Percentiles rank a stretch among this genome's conserved stretches.
phyloP scores from a whole-genome alignment of 106 monocot species.

The Narthecium ossifragum region DNA sequence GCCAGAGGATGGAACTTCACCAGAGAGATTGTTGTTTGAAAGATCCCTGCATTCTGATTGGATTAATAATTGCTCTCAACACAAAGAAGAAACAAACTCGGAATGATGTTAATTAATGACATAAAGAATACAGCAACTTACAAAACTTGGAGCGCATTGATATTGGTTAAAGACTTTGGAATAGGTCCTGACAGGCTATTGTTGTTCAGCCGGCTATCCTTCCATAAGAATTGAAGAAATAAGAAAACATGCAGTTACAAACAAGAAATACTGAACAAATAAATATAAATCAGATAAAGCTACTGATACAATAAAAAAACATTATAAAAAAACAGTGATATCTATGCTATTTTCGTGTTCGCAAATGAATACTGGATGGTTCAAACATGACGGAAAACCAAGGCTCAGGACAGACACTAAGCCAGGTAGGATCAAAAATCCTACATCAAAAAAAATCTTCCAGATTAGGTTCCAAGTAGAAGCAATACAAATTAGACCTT shows the following conservation, averaged over 20 bases:
- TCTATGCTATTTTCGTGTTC: too few species aligned
- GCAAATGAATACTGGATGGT: too few species aligned
- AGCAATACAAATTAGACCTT: too few species aligned
- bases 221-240: conserved; percentile 12
- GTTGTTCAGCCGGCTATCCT: conserved; percentile 80
- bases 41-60: conserved; percentile 44
- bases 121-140: conserved; percentile 25
- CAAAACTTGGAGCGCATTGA: conserved; percentile 65
- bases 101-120: not conserved
- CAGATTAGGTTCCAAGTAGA: too few species aligned
- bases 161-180: conserved; percentile 59
- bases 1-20: conserved; percentile 71
- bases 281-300: too few species aligned
- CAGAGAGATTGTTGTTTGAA: conserved; percentile 69
- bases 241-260: not conserved
- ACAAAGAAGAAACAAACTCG: not conserved
- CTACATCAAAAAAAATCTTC: too few species aligned
- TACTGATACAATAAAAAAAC: too few species aligned
- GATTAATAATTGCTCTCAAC: not conserved
- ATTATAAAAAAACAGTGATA: too few species aligned
- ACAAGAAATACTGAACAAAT: not conserved
- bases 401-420: too few species aligned
- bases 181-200: conserved; percentile 57
- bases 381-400: too few species aligned
- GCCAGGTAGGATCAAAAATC: too few species aligned